phyloP scores from a whole-genome alignment of 208 protist genomes.

The Tetramitus jugosus region DNA sequence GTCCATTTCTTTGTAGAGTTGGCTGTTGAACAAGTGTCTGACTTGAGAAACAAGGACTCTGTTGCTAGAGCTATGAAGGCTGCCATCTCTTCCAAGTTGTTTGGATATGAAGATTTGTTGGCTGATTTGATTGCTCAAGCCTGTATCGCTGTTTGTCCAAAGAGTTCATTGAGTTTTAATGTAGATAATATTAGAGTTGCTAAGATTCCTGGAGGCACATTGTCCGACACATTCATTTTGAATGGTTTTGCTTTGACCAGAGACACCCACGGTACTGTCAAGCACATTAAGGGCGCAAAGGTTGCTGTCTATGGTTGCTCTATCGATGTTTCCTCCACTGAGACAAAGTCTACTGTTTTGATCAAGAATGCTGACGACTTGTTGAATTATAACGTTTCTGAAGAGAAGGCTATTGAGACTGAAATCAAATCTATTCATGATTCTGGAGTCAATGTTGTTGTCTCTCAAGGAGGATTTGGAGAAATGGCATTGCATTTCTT shows the following conservation, averaged over 20 bases:
- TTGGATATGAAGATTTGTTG: constrained; percentile 89
- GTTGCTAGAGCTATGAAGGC: constrained; percentile 56
- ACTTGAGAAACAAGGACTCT: constrained; percentile 63
- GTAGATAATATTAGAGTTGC: constrained; percentile 97
- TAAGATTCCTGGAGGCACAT: constrained; percentile 92
- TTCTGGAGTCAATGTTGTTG: constrained; percentile 92
- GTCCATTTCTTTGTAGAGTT: constrained; percentile 49
- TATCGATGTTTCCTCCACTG: constrained; percentile 90
- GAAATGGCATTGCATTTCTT: constrained; percentile 98
- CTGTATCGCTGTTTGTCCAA: constrained; percentile 90
- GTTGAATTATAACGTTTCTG: constrained; percentile 84
- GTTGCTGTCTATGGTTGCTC: constrained; percentile 94
- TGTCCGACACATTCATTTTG: constrained; percentile 82
- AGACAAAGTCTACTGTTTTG: constrained; percentile 96
- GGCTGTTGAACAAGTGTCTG: constrained; percentile 56
- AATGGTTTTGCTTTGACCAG: constrained; percentile 94
- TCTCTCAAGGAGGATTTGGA: constrained; percentile 90
- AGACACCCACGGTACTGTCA: constrained; percentile 74
- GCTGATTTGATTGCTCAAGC: constrained; percentile 83
- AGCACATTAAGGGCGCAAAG: constrained; percentile 81
- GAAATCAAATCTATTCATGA: constrained; percentile 90
- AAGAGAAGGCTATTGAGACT: constrained; percentile 94
- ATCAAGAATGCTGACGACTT: constrained; percentile 96
- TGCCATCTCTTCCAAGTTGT: constrained; percentile 88
- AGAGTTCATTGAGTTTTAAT: constrained; percentile 91